Evolutionary conservation across 2,329 filamentous ascomycete genomes (phyloP), one percentile per base, ranked within the genome.

Genomic region (Penicillium sp.): DNA sequence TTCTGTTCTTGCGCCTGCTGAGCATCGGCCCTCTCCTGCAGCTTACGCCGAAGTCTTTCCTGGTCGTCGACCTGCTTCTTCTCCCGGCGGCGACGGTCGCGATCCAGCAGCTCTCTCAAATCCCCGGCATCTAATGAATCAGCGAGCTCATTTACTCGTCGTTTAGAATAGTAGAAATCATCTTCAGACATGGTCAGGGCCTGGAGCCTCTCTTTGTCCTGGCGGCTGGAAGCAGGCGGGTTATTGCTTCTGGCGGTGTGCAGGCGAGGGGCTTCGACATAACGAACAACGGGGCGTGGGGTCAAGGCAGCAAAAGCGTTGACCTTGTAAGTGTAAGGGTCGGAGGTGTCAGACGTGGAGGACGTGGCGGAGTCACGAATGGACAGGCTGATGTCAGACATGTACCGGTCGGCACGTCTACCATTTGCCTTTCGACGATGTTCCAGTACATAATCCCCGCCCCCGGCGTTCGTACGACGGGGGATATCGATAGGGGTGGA

Each of bases 111-210:
- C 69, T 96, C 89, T 56, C 93, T 84, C 38, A 99, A 73, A 64
- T 91, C 92, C 50, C 88, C 85, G 4, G 94, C 89, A 74, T 91
- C 90, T 53, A 99, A 80, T 57, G 90, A 88, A 69, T 97, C 89
- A 22, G 92, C 94, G 43, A 97, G 72, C 43, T 84, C 82, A 56
- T 87, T 84, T 44, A 89, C 82, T 34, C 80, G 79, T 75, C 73
- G 89, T 76, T 75, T 90, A 75, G 70, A 89, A 37, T 62, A 59
- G 74, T 67, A 85, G 75, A 74, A 59, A 24, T 74, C 71, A n/a
- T 87, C 86, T 58, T 90, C 85, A 0, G 83, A 80, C 16, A 87
- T 84, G n/a, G 66, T 81, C 74, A 62, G 78, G 72, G 60, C 82
- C 74, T 61, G 80, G 71, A 57, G 83, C 68, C 68, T 82, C 77